Evolutionary conservation across 140 eudicot species (phyloP).

Genomic region (Flaveria floridana): DNA sequence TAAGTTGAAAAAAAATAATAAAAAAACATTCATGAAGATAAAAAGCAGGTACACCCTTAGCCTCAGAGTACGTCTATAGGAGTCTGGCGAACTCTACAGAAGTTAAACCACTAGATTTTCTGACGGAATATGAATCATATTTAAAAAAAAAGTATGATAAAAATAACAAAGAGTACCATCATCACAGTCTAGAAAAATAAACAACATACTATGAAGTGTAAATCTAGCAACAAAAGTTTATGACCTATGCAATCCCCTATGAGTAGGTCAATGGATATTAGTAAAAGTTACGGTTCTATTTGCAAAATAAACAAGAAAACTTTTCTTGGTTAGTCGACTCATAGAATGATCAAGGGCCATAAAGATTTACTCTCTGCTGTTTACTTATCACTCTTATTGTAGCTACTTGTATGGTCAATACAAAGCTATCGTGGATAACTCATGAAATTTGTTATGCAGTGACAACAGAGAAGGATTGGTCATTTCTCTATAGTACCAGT

Average conservation of each 20-base stretch:
- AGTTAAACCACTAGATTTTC: slow-evolving; percentile 14
- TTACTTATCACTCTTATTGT: not conserved
- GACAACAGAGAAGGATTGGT: not conserved
- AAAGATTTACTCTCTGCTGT: not conserved
- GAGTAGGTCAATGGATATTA: not conserved
- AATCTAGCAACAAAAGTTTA: not conserved
- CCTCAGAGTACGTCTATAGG: not conserved
- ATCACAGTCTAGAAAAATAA: not conserved
- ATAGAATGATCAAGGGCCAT: not conserved
- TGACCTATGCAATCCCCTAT: slow-evolving; percentile 8
- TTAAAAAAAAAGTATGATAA: not conserved
- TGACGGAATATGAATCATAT: not conserved
- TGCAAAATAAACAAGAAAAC: slow-evolving; percentile 1
- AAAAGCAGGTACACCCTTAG: slow-evolving; percentile 4
- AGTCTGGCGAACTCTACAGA: not conserved
- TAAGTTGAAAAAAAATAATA: not conserved
- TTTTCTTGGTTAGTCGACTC: not conserved
- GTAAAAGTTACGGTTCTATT: not conserved
- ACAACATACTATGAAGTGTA: not conserved
- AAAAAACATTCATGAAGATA: not conserved
- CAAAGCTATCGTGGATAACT: not conserved
- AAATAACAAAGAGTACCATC: not conserved
- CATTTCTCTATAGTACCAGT: slow-evolving; percentile 7
- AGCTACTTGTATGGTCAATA: not conserved
- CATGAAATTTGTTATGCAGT: not conserved